Evolutionary conservation across 176 grass and related monocot species (phyloP).

Genomic region (Eleusine coracana): DNA sequence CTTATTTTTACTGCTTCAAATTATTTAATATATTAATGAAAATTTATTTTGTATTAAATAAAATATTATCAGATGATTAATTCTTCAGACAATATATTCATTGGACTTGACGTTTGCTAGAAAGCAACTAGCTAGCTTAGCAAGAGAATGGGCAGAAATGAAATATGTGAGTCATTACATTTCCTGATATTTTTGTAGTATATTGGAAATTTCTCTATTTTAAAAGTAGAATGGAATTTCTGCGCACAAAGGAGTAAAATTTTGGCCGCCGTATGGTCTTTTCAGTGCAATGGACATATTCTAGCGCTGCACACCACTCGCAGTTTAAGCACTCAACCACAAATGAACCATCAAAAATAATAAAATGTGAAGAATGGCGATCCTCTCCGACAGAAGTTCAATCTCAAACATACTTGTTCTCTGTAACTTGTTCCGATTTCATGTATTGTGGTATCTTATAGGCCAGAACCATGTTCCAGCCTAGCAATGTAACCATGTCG

Average conservation of each 20-base stretch:
- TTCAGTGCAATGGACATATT: slow-evolving; percentile 49
- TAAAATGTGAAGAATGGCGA: not conserved
- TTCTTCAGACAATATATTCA: not conserved
- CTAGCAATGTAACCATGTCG: slow-evolving; percentile 37
- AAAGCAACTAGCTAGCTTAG: not conserved
- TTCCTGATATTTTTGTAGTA: not conserved
- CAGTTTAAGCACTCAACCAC: not conserved
- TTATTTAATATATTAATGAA: not conserved
- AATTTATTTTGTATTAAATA: not conserved
- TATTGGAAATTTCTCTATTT: not conserved
- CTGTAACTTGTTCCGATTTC: slow-evolving; percentile 42
- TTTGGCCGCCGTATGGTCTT: slow-evolving; percentile 32
- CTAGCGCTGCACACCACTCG: slow-evolving; percentile 18
- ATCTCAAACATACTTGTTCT: slow-evolving; percentile 34
- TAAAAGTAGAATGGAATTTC: not conserved
- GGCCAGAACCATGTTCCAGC: slow-evolving; percentile 53
- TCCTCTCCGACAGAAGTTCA: slow-evolving; percentile 45
- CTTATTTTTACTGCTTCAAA: not conserved
- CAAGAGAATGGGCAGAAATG: not conserved
- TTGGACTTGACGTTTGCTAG: not conserved
- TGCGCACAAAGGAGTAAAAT: not conserved
- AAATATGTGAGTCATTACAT: not conserved
- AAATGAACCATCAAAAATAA: slow-evolving; percentile 33
- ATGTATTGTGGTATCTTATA: slow-evolving; percentile 42
- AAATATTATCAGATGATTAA: not conserved